Evolutionary conservation across 2,329 filamentous ascomycete species (phyloP).

Genomic region (Sporothrix phasma): DNA sequence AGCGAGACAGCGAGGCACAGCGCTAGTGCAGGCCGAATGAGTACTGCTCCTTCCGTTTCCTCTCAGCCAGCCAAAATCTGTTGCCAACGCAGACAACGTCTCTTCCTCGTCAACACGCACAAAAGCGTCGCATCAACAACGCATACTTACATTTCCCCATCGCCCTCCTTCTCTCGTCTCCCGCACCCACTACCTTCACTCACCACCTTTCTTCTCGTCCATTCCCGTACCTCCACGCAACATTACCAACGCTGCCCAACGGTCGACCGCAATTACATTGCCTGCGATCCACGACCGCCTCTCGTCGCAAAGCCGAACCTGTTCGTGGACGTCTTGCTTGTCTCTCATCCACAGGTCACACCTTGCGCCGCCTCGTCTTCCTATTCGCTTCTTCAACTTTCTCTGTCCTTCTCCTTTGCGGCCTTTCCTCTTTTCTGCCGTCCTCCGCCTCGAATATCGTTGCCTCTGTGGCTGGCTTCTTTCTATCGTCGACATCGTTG

Average conservation of each 20-base stretch:
- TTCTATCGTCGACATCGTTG: not conserved
- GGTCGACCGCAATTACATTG: not conserved
- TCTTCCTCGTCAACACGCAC: slow-evolving; percentile 12
- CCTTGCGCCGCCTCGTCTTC: not conserved
- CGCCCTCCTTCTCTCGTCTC: not conserved
- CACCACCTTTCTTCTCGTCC: not conserved
- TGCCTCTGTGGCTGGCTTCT: not conserved
- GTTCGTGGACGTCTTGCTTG: not conserved
- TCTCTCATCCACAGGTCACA: not conserved
- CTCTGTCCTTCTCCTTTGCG: not conserved
- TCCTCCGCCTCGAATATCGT: not conserved
- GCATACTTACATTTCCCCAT: slow-evolving; percentile 11
- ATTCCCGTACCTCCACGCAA: not conserved
- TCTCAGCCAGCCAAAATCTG: not conserved
- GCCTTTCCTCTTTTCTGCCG: not conserved
- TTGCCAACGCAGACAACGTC: slow-evolving; percentile 11
- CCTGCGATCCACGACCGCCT: not conserved
- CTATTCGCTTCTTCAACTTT: not conserved
- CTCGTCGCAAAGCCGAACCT: not conserved
- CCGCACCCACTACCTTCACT: not conserved
- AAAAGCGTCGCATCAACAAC: slow-evolving; percentile 17
- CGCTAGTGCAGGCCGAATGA: slow-evolving; percentile 3
- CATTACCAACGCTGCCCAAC: slow-evolving; percentile 5
- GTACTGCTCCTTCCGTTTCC: slow-evolving; percentile 9
- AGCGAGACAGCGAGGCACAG: slow-evolving; percentile 3